phyloP scores from a whole-genome alignment of 2,329 filamentous ascomycete genomes.

The Diaporthe sp. region DNA sequence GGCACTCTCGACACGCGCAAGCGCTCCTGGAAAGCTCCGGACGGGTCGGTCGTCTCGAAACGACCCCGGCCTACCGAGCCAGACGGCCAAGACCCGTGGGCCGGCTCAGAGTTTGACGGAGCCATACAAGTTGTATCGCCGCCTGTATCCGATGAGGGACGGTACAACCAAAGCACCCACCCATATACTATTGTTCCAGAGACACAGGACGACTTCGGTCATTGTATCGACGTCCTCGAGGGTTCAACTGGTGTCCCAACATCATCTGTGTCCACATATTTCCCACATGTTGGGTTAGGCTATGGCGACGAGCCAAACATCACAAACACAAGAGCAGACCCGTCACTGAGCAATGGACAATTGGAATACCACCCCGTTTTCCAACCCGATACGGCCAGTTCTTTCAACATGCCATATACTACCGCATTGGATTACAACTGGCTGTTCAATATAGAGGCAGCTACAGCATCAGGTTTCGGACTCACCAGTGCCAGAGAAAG shows the following conservation, averaged over 20 bases:
- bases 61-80: conserved; percentile 45
- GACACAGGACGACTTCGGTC: conserved; percentile 42
- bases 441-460: conserved; percentile 64
- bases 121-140: conserved; percentile 37
- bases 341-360: conserved; percentile 48
- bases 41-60: conserved; percentile 66
- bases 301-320: conserved; percentile 8
- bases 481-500: conserved; percentile 10
- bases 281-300: conserved; percentile 10
- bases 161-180: conserved; percentile 27
- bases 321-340: conserved; percentile 29
- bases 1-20: conserved; percentile 68
- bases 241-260: neutral
- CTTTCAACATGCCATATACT: conserved; percentile 76
- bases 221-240: conserved; percentile 12
- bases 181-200: conserved; percentile 43
- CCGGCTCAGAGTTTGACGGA: conserved; percentile 14
- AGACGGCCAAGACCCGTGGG: conserved; percentile 28
- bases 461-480: conserved; percentile 40
- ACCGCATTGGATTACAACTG: conserved; percentile 74
- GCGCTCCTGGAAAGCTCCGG: conserved; percentile 66
- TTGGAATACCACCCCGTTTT: conserved; percentile 66
- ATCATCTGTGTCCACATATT: neutral
- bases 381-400: conserved; percentile 72
- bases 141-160: conserved; percentile 40